phyloP scores from a whole-genome alignment of 176 grass and related monocot genomes.

The Phyllostachys edulis region DNA sequence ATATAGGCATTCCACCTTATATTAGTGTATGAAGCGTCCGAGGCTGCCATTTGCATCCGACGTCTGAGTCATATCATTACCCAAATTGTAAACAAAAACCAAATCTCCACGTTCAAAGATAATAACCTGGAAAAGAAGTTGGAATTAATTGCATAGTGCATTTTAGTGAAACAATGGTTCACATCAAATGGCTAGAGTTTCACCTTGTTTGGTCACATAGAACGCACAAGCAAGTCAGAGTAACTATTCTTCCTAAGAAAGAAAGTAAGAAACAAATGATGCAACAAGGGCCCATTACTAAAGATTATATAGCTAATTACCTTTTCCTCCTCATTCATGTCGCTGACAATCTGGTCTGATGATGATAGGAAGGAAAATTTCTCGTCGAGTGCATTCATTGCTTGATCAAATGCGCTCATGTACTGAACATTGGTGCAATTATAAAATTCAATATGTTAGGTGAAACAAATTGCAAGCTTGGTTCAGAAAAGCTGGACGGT shows the following conservation, averaged over 20 bases:
- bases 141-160: constrained; percentile 2
- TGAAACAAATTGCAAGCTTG: constrained; percentile 8
- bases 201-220: not conserved
- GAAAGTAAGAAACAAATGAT: constrained; percentile 20
- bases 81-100: constrained; percentile 97
- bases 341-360: constrained; percentile 86
- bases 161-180: constrained; percentile 17
- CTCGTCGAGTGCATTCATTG: constrained; percentile 87
- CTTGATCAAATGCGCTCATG: constrained; percentile 89
- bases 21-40: too few species aligned
- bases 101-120: constrained; percentile 92
- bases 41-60: too few species aligned
- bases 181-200: not conserved
- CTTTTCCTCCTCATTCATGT: constrained; percentile 58
- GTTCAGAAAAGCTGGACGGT: not conserved
- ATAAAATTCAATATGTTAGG: constrained; percentile 21
- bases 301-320: constrained; percentile 43
- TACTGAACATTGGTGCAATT: constrained; percentile 57
- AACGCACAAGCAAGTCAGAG: constrained; percentile 8
- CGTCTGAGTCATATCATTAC: too few species aligned
- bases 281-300: not conserved
- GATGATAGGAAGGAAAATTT: constrained; percentile 77
- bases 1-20: too few species aligned
- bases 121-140: constrained; percentile 65
- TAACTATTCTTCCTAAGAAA: not conserved